Conservation (phyloP, 73 alveolate genomes). For the Loxodes magnus region DNA sequence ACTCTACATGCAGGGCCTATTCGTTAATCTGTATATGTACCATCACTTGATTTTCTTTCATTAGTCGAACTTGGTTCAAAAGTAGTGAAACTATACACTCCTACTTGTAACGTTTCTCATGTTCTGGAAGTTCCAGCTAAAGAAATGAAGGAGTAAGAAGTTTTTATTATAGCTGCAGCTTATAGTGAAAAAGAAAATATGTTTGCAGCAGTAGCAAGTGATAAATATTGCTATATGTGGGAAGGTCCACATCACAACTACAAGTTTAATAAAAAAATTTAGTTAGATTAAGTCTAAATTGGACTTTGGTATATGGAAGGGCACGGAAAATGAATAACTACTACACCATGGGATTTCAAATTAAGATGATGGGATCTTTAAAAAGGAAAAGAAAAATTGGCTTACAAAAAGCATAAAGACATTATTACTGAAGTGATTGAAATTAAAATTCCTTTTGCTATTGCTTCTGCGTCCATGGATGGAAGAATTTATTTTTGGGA, state of each 20-base stretch:
- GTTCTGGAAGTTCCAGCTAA: constrained; percentile 15
- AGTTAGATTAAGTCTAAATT: constrained; percentile 50
- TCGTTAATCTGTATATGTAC: constrained; percentile 22
- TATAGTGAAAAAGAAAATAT: constrained; percentile 36
- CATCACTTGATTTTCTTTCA: constrained; percentile 4
- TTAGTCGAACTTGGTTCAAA: constrained; percentile 9
- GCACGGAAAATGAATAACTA: constrained; percentile 85
- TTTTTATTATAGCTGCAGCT: constrained; percentile 24
- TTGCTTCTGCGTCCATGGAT: constrained; percentile 88
- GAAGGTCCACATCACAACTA: constrained; percentile 38
- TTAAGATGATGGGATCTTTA: constrained; percentile 56
- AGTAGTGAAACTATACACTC: background rate
- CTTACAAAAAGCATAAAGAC: constrained; percentile 62
- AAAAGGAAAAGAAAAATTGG: constrained; percentile 40
- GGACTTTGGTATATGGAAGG: constrained; percentile 80
- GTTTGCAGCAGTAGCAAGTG: constrained; percentile 69
- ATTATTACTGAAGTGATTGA: constrained; percentile 80
- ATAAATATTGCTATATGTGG: constrained; percentile 54
- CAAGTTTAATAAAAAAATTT: constrained; percentile 41
- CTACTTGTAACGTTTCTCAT: constrained; percentile 5
- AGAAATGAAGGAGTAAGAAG: constrained; percentile 17
- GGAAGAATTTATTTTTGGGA: constrained; percentile 66
- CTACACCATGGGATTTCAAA: constrained; percentile 69
- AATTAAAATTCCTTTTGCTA: constrained; percentile 56
- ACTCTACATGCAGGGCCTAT: constrained; percentile 40